A percentile compares a stretch with the other conserved stretches of the same genome.
These are phyloP conservation scores for Mimosa bimucronata DNA, from an alignment of 306 rosid species.

Conservation along the genomic window DNA sequence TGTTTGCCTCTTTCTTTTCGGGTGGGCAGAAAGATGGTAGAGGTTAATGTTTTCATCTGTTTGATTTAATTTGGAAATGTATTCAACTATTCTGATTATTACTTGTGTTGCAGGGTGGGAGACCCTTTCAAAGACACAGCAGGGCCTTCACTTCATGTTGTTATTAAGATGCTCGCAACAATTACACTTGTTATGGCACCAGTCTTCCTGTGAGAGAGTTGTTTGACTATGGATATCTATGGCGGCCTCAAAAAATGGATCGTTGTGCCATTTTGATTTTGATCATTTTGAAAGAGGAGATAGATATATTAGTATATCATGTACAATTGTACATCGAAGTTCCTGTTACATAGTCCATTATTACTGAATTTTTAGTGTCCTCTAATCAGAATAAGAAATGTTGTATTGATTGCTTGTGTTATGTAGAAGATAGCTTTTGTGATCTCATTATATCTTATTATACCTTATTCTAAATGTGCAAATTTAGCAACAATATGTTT, in stretches of 20 bases:
- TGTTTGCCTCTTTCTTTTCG: constrained; percentile 18
- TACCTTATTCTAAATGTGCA: too few relatives aligned
- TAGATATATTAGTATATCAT: constrained; percentile 56
- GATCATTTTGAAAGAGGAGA: constrained; percentile 55
- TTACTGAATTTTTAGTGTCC: constrained; percentile 36
- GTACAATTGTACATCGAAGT: constrained; percentile 48
- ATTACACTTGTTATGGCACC: constrained; percentile 99
- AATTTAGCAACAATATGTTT: too few relatives aligned
- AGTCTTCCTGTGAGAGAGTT: constrained; percentile 76
- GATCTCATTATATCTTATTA: not conserved
- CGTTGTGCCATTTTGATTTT: constrained; percentile 44
- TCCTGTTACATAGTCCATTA: constrained; percentile 45
- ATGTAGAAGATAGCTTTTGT: constrained; percentile 20
- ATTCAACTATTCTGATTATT: not conserved
- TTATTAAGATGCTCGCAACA: constrained; percentile 96
- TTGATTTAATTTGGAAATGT: not conserved
- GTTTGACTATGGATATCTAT: constrained; percentile 37
- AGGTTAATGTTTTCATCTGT: constrained; percentile 7
- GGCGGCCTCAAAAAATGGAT: constrained; percentile 42
- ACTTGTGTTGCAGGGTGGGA: constrained; percentile 73
- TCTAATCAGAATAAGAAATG: constrained; percentile 40
- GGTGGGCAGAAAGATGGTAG: not conserved
- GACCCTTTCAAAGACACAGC: constrained; percentile 99
- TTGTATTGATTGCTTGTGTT: constrained; percentile 42
- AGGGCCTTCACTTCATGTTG: constrained; percentile 97